A percentile compares a stretch with the other conserved stretches of the same genome.
phyloP scores from a whole-genome alignment of 2,329 filamentous ascomycete genomes.

The Trichoderma guizhouense region DNA sequence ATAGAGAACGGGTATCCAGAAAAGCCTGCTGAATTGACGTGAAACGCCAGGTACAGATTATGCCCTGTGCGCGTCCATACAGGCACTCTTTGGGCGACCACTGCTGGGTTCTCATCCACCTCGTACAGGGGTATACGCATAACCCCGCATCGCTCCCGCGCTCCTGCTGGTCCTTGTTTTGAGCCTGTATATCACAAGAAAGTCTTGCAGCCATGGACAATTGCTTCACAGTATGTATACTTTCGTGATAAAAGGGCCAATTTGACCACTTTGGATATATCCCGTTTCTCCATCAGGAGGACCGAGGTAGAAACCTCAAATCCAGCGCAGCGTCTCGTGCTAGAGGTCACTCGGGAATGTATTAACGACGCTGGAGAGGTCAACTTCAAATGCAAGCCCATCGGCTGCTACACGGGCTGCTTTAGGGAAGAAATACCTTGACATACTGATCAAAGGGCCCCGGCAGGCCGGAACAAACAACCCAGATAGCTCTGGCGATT shows the following conservation, averaged over 20 bases:
- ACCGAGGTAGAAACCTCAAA: neutral
- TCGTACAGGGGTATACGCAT: neutral
- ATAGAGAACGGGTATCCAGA: neutral
- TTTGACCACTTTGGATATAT: neutral
- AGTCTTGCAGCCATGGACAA: neutral
- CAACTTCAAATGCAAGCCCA: neutral
- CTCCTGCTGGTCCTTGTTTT: neutral
- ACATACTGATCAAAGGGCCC: neutral
- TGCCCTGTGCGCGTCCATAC: neutral
- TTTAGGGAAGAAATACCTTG: neutral
- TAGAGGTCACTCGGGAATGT: neutral
- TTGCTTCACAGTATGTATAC: neutral
- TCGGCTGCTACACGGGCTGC: neutral
- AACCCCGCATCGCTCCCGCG: neutral
- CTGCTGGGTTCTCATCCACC: neutral
- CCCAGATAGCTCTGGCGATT: neutral
- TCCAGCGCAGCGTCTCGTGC: neutral
- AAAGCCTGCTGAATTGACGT: neutral
- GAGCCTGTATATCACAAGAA: neutral
- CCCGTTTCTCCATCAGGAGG: neutral
- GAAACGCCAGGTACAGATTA: neutral
- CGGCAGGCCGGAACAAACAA: neutral
- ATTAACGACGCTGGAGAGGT: neutral
- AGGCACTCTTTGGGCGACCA: neutral
- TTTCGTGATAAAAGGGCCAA: neutral